Percentiles rank a stretch among this genome's conserved stretches.
Conservation (phyloP, 352 stramenopile species). For the Pythium angustatum region DNA sequence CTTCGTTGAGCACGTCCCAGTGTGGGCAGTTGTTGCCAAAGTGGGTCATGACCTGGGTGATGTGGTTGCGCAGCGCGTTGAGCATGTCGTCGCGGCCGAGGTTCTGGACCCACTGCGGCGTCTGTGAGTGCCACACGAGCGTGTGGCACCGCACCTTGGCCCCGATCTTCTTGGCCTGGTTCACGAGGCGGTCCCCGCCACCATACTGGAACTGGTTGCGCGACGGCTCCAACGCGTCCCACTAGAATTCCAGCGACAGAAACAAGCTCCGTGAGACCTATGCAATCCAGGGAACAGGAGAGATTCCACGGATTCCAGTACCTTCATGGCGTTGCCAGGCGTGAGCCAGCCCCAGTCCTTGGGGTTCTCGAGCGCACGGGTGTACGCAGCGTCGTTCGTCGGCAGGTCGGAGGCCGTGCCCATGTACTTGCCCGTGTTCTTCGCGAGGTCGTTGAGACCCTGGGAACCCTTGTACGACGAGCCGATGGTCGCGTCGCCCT, state of each 20-base stretch:
- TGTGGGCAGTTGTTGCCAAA: not conserved
- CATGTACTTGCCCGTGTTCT: not conserved
- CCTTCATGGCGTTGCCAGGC: not conserved
- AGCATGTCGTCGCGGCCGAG: not conserved
- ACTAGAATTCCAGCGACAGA: not conserved
- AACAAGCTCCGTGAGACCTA: not conserved
- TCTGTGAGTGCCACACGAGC: not conserved
- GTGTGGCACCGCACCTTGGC: constrained; percentile 2
- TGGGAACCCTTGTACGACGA: not conserved
- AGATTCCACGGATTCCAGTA: no score
- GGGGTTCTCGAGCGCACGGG: not conserved
- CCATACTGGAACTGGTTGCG: not conserved
- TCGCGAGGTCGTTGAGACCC: not conserved
- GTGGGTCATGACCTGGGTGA: constrained; percentile 3
- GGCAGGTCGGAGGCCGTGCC: not conserved
- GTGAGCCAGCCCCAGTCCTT: not conserved
- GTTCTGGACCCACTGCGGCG: not conserved
- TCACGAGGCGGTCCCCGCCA: not conserved
- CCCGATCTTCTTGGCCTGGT: not conserved
- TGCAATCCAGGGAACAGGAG: no score
- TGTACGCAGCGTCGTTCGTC: not conserved
- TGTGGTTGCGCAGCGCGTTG: not conserved
- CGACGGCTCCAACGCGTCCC: not conserved
- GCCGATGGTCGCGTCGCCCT: not conserved
- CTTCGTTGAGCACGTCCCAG: constrained; percentile 4